Percentiles rank a stretch among this genome's conserved stretches.
Conservation (phyloP, 257 asterid species). For the Fraxinus quadrangulata region DNA sequence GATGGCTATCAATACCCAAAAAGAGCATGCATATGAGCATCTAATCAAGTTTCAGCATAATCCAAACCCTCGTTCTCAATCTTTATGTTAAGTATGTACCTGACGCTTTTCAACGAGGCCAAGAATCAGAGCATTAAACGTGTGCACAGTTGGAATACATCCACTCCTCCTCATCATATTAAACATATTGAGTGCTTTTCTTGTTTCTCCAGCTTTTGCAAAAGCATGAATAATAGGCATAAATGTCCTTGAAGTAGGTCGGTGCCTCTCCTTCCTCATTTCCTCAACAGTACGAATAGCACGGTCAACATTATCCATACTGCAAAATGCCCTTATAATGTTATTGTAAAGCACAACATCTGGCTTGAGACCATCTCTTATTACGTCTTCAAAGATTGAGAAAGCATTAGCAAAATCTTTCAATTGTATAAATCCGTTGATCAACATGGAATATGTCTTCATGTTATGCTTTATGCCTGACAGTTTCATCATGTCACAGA, state of each 20-base stretch:
- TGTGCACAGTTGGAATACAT: constrained; percentile 86
- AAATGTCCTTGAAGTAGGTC: constrained; percentile 80
- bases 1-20: neutral
- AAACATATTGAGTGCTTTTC: constrained; percentile 67
- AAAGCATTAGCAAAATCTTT: constrained; percentile 98
- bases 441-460: constrained; percentile 96
- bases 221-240: constrained; percentile 89
- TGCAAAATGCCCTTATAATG: constrained; percentile 86
- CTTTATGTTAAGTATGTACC: constrained; percentile 43
- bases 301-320: constrained; percentile 92
- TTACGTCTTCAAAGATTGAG: constrained; percentile 85
- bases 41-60: neutral
- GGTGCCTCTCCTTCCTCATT: constrained; percentile 78
- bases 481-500: constrained; percentile 71
- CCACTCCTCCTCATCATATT: constrained; percentile 91
- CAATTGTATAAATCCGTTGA: constrained; percentile 80
- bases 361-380: constrained; percentile 79
- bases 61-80: neutral
- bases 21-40: neutral
- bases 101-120: constrained; percentile 88
- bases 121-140: constrained; percentile 81
- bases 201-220: constrained; percentile 77
- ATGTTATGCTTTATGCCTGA: constrained; percentile 80
- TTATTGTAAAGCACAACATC: constrained; percentile 88
- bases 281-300: constrained; percentile 83